Base-by-base conservation (phyloP, 2,329 filamentous ascomycete genomes). In the Xylaria sp. region DNA sequence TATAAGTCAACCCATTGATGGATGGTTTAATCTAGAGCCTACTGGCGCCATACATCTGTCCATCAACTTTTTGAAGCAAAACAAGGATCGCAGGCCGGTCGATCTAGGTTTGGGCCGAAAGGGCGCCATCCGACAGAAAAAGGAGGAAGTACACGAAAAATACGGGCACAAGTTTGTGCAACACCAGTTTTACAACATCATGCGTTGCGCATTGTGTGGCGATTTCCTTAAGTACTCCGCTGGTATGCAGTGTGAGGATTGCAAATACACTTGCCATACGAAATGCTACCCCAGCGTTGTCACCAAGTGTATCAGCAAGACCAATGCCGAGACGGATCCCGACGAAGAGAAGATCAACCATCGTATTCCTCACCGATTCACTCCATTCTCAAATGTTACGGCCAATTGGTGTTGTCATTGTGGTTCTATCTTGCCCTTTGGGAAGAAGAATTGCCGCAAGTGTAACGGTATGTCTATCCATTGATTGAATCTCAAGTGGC, bases 331-430 rank as follows among this genome's bases (percentile, higher is more conserved):
- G 81, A 97, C 93, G 5, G 96, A 99, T 80, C 95, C 96, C 25
- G 96, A 99, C 81, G 96, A 99, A 82, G 96, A 98, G 82, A 99
- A 98, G 86, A 97, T 99, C 88, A 99, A 99, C 80, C 96, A 99
- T 80, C 93, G 96, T 72, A 99, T 99, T 78, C 96, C 96, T 9
- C 96, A 99, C 87, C 91, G 96, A 63, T 99, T 98, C 85, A 91
- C 95, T 77, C 90, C 92, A n/a, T 99, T 97, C 80, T 94, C 94
- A 72, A 99, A 99, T 78, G 93, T 99, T 82, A 96, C 94, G 18
- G 96, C 96, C 75, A 99, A 98, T 79, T 99, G 96, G 96, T 99
- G 96, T 82, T 99, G 96, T 79, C 96, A 99, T 81, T 99, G 96
- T 79, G 96, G 96, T 76, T 98, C 98, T 78, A 92, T 99, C 74